Conservation (phyloP, 2,329 filamentous ascomycete species). For the Fusarium annulatum region DNA sequence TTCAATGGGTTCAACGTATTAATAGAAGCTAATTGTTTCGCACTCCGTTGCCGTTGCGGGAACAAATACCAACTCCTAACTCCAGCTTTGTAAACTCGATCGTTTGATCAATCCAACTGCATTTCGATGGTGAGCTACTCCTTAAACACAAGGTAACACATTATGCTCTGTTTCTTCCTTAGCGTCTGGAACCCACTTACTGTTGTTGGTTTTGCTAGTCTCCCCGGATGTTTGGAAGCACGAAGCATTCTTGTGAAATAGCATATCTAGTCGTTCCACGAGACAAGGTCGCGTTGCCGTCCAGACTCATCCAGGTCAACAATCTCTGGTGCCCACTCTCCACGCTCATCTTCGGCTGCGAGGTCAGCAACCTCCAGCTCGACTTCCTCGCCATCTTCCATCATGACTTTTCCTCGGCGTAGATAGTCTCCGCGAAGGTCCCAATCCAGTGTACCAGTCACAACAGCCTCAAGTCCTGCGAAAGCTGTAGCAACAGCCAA, state of each 20-base stretch:
- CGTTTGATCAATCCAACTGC: neutral
- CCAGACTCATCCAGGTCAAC: constrained; percentile 65
- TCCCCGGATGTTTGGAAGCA: neutral
- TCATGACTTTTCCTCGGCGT: constrained; percentile 59
- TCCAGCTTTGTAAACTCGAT: constrained; percentile 2
- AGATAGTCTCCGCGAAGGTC: constrained; percentile 64
- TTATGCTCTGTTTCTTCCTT: neutral
- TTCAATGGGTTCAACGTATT: neutral
- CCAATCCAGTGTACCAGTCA: constrained; percentile 62
- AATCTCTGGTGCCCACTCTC: constrained; percentile 64
- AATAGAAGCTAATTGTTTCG: neutral
- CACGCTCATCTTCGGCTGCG: constrained; percentile 64
- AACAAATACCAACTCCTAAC: constrained; percentile 4
- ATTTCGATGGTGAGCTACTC: neutral
- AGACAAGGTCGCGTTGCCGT: constrained; percentile 63
- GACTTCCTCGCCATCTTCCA: constrained; percentile 64
- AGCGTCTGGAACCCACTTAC: neutral
- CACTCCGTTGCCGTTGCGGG: neutral
- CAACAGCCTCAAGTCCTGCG: constrained; percentile 47
- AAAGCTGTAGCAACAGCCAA: constrained; percentile 61
- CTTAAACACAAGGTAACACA: neutral
- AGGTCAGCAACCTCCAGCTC: constrained; percentile 61
- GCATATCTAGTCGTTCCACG: constrained; percentile 54
- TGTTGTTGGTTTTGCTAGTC: neutral
- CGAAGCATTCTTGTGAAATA: constrained; percentile 4